Base-by-base conservation (phyloP, 2,329 filamentous ascomycete species). In the Ramularia endophylla region DNA sequence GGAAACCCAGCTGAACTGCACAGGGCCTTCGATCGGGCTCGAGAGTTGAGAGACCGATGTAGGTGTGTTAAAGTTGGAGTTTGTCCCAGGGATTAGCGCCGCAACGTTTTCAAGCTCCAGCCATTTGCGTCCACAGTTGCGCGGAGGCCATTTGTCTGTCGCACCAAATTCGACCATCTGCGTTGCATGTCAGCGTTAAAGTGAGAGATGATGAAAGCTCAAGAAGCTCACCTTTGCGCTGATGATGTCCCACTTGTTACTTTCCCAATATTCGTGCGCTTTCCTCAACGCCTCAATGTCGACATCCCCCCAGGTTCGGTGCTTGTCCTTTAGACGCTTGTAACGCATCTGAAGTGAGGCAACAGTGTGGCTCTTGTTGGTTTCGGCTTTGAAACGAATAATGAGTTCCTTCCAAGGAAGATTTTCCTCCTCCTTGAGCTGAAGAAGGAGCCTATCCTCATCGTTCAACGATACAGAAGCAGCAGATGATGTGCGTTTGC, bases 341-440 rank as follows among this genome's bases (percentile, higher is more conserved):
- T 72, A 66, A 15, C 71, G 69, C 73, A 76, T 76, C 52, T 76
- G 73, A 22, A 76, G 59, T 6, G 72, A 70, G 3, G 72, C 70
- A 36, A 74, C 70, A 47, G 73, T 68, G 46, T 71, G 69, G 4
- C 58, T 62, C 52, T 73, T 70, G 41, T 69, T 69, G 19, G 69
- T 59, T 20, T 73, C 70, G 9, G 63, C 64, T 41, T 70, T 63
- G 55, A 75, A 74, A 16, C 68, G 68, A 5, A 64, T 61, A 7
- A 69, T 70, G 44, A 75, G 75, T 43, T 74, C 72, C 53, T 75
- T 75, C 73, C 72, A 76, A 0, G 72, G 68, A 40, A 75, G 65
- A 22, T 60, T 65, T 41, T 75, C 70, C 36, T 73, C 70, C 43
- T 75, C 71, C 43, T 74, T 74, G 34, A 75, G 63, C 44, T 66